Base-by-base conservation (phyloP, 2,329 filamentous ascomycete species). In the Periconia macrospinosa region DNA sequence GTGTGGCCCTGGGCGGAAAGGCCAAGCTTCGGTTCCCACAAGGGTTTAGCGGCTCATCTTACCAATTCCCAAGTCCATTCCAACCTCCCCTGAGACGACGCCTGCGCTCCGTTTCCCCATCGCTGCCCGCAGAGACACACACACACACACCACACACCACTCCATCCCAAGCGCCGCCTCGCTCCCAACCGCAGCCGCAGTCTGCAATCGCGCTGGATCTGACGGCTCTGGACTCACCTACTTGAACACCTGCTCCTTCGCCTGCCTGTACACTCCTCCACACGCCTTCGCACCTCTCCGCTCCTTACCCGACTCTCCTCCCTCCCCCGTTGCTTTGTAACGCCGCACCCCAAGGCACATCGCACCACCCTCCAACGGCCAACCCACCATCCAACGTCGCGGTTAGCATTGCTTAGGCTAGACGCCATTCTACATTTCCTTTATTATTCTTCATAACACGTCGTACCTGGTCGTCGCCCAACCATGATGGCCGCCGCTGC, bases 401-500 rank as follows among this genome's bases (percentile, higher is more conserved):
- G 35, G 35, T 62, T 65, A 62, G 62, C 62, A 58, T 55, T 57
- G 30, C 52, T 45, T 59, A 57, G 55, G 30, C 57, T 42, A 47
- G 43, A 61, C 60, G 45, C 52, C 56, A 53, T 55, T 10, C 11
- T 37, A 37, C 33, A 37, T 50, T 61, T 47, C 20, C 45, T 48
- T 55, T 45, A 45, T 55, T 45, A 45, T 48, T 56, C 43, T 46
- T 45, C 20, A 19, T 55, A 50, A 37, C 49, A 18, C 55, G 17
- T 35, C 37, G 49, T 53, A 53, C 53, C 58, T 43, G 42, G 42
- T 45, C 50, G 41, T 63, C 63, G 62, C 57, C 62, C 64, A 61
- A 57, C 63, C 59, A 70, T 55, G 61, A 78, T 66, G 62, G 86
- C 86, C 82, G 81, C 84, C 67, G 73, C 82, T 56, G 74, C 83